A percentile compares a stretch with the other conserved stretches of the same genome.
Evolutionary conservation across 2,329 filamentous ascomycete genomes (phyloP).

Genomic region (Colletotrichum gigasporum): DNA sequence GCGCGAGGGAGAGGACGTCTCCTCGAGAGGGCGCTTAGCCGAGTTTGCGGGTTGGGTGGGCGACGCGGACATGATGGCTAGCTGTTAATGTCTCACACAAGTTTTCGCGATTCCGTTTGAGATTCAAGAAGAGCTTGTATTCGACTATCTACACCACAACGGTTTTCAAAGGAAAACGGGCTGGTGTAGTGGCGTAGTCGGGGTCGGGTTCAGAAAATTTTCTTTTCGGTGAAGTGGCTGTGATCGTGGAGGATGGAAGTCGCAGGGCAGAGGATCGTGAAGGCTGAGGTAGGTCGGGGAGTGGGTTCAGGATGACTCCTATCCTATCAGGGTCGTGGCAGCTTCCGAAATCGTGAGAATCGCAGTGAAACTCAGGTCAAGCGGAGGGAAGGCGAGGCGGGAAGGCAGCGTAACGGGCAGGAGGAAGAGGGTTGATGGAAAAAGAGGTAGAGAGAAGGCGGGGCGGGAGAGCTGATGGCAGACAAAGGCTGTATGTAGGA

Average conservation of each 20-base stretch:
- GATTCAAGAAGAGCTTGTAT: constrained; percentile 52
- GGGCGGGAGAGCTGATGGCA: constrained; percentile 28
- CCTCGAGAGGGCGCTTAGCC: constrained; percentile 93
- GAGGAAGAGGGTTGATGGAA: constrained; percentile 24
- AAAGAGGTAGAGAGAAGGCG: constrained; percentile 26
- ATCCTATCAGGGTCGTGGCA: constrained; percentile 29
- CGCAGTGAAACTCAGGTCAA: constrained; percentile 30
- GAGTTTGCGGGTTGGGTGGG: constrained; percentile 73
- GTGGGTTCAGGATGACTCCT: constrained; percentile 30
- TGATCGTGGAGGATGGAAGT: constrained; percentile 33
- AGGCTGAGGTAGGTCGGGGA: constrained; percentile 26
- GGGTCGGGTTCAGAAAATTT: constrained; percentile 49
- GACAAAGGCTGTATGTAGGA: constrained; percentile 35
- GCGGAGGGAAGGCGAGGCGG: constrained; percentile 28
- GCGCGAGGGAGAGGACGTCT: constrained; percentile 92
- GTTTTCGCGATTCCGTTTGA: constrained; percentile 47
- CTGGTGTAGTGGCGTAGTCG: constrained; percentile 75
- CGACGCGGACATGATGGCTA: constrained; percentile 74
- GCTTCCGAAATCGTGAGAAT: constrained; percentile 33
- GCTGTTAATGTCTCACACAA: constrained; percentile 35
- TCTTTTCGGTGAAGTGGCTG: constrained; percentile 32
- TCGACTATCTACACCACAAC: constrained; percentile 81
- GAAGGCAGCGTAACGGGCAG: constrained; percentile 25
- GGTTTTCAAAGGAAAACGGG: constrained; percentile 92
- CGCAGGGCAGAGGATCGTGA: constrained; percentile 32